Evolutionary conservation across 2,329 filamentous ascomycete genomes (phyloP).

Genomic region (Sclerotinia borealis): DNA sequence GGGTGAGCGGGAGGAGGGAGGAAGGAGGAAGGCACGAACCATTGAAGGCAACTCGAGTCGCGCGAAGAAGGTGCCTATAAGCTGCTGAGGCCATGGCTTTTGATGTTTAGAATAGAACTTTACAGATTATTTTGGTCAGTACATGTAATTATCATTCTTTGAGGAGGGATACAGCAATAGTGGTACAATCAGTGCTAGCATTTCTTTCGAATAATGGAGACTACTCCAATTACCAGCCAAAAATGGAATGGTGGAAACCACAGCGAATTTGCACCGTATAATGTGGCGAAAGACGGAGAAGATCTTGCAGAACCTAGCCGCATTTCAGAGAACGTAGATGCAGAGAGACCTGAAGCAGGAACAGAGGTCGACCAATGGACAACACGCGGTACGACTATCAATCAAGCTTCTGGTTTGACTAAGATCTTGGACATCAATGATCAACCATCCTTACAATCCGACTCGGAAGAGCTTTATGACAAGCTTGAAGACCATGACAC

Average conservation of each 20-base stretch:
- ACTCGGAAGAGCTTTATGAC: background rate
- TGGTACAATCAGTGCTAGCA: background rate
- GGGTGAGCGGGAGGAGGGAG: background rate
- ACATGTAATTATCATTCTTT: background rate
- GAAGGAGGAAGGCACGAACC: slow-evolving; percentile 43
- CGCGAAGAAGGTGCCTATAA: slow-evolving; percentile 76
- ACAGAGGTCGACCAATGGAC: background rate
- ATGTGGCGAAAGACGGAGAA: background rate
- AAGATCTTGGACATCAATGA: background rate
- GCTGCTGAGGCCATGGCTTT: slow-evolving; percentile 60
- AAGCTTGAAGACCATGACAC: background rate
- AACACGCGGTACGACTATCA: background rate
- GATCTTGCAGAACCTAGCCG: background rate
- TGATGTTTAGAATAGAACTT: slow-evolving; percentile 9
- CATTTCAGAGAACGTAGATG: background rate
- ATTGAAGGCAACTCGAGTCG: slow-evolving; percentile 75
- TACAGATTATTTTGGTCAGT: background rate
- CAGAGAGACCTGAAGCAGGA: background rate
- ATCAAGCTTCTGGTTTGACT: background rate
- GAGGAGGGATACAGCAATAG: background rate
- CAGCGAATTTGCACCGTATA: background rate
- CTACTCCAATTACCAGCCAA: background rate
- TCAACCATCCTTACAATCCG: background rate
- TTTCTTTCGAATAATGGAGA: no score
- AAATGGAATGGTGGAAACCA: background rate